phyloP scores from a whole-genome alignment of 2,329 filamentous ascomycete species.

The Trichoderma arundinaceum region DNA sequence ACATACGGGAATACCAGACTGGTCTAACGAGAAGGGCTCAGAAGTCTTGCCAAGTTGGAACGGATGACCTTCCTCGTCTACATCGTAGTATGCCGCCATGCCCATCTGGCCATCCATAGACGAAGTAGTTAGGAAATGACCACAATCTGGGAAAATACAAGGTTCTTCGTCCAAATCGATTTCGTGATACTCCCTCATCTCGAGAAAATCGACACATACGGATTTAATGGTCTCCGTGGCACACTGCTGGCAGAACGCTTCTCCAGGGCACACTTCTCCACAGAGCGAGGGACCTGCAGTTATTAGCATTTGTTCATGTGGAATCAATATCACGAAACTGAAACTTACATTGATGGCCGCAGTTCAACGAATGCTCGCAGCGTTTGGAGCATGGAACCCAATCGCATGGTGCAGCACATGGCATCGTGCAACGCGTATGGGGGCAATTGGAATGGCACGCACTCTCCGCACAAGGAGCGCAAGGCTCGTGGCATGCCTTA shows the following conservation, averaged over 20 bases:
- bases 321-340: not conserved
- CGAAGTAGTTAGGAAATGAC: constrained; percentile 65
- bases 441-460: constrained; percentile 60
- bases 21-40: constrained; percentile 53
- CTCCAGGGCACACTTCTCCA: constrained; percentile 64
- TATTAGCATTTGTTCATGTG: not conserved
- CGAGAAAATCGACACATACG: constrained; percentile 61
- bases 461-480: constrained; percentile 63
- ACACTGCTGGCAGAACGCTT: constrained; percentile 63
- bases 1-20: constrained; percentile 57
- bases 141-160: constrained; percentile 66
- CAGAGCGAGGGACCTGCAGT: constrained; percentile 60
- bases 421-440: constrained; percentile 58
- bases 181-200: constrained; percentile 60
- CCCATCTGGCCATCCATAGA: constrained; percentile 67
- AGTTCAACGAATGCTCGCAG: constrained; percentile 59
- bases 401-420: constrained; percentile 71
- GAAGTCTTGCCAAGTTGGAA: constrained; percentile 45
- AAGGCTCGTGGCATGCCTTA: constrained; percentile 64
- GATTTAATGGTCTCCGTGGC: constrained; percentile 51
- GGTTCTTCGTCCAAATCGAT: constrained; percentile 64
- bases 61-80: constrained; percentile 46
- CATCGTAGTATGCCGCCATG: constrained; percentile 56
- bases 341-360: constrained; percentile 64
- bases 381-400: constrained; percentile 67